These are phyloP conservation scores for Logfia minima DNA, from an alignment of 129 eudicot species.

Conservation along the genomic window DNA sequence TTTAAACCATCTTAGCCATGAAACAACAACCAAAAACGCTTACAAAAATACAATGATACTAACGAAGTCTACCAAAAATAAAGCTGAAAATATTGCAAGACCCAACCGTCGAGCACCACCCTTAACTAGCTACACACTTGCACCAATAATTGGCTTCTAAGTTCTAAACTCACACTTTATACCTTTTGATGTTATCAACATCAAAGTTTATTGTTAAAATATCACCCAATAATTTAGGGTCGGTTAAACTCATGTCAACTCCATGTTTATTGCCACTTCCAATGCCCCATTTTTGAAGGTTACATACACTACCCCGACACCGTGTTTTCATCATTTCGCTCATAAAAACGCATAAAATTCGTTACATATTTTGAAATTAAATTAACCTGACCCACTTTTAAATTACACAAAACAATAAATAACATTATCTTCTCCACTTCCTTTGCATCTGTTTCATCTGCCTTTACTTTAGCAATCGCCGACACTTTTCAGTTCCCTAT, in stretches of 20 bases:
- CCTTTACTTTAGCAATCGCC: constrained; percentile 43
- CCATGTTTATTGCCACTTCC: constrained; percentile 28
- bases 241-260: constrained; percentile 20
- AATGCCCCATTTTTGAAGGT: constrained; percentile 16
- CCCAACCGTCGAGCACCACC: no score
- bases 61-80: no score
- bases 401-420: not conserved
- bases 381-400: constrained; percentile 24
- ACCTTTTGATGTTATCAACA: constrained; percentile 18
- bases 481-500: constrained; percentile 76
- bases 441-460: constrained; percentile 31
- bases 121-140: not conserved
- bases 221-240: constrained; percentile 13
- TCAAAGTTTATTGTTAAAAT: not conserved
- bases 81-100: no score
- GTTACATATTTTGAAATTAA: not conserved
- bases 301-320: constrained; percentile 17
- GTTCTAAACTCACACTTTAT: not conserved
- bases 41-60: no score
- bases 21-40: no score
- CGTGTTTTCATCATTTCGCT: not conserved
- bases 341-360: not conserved
- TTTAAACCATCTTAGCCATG: no score
- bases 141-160: not conserved
- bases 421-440: constrained; percentile 26